Percentiles rank a stretch among this genome's conserved stretches.
Evolutionary conservation across 805 yeast species (phyloP).

Genomic region (Yamadazyma phyllophila): DNA sequence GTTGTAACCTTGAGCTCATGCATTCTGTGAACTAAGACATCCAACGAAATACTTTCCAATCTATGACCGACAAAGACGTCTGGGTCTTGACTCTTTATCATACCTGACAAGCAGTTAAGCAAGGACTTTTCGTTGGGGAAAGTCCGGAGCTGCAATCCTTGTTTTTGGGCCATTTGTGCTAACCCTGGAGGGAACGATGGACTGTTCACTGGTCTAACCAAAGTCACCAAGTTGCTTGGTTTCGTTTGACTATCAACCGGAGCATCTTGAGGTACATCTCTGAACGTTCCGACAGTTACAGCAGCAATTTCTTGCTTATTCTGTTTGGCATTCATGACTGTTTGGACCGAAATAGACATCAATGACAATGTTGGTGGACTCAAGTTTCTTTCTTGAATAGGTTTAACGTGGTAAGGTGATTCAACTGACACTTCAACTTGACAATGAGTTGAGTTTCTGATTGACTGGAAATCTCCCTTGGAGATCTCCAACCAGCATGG

Average conservation of each 20-base stretch:
- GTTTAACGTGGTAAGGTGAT: constrained; percentile 47
- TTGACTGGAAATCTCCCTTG: constrained; percentile 55
- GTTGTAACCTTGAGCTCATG: constrained; percentile 67
- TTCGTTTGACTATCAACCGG: constrained; percentile 60
- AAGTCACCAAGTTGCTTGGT: constrained; percentile 64
- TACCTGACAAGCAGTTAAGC: constrained; percentile 69
- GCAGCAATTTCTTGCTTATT: constrained; percentile 87
- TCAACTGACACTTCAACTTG: constrained; percentile 66
- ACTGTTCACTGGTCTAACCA: constrained; percentile 75
- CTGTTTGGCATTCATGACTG: constrained; percentile 68
- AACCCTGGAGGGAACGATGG: constrained; percentile 75
- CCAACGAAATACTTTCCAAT: constrained; percentile 74
- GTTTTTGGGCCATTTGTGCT: constrained; percentile 55
- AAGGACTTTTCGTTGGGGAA: constrained; percentile 75
- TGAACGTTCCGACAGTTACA: constrained; percentile 71
- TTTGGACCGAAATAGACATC: constrained; percentile 74
- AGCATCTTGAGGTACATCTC: constrained; percentile 69
- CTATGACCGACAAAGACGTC: constrained; percentile 89
- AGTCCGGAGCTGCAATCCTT: constrained; percentile 48
- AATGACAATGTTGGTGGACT: constrained; percentile 66
- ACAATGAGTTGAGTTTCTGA: constrained; percentile 74
- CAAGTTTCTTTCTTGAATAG: constrained; percentile 35
- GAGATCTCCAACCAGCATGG: constrained; percentile 92
- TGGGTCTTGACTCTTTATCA: constrained; percentile 75
- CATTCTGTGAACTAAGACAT: constrained; percentile 79